Conservation (phyloP, 257 asterid species). For the Perilla frutescens region DNA sequence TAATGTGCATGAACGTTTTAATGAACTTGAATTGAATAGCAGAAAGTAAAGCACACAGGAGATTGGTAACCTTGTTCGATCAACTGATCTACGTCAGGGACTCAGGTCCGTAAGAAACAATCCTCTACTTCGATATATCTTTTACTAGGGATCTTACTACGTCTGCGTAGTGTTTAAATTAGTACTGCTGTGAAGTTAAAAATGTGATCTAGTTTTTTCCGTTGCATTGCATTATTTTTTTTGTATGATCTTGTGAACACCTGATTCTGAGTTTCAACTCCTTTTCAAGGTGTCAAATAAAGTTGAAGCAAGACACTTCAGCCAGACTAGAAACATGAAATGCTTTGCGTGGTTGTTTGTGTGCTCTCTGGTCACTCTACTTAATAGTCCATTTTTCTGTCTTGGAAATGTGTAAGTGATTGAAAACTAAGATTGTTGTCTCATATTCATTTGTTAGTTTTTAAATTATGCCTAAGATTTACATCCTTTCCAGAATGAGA, state of each 20-base stretch:
- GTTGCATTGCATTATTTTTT: neutral
- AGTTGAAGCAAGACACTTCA: constrained; percentile 25
- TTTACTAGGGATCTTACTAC: too few species aligned
- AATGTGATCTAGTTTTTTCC: too few species aligned
- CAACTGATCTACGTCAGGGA: too few species aligned
- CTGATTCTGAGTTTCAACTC: constrained; percentile 15
- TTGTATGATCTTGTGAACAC: constrained; percentile 13
- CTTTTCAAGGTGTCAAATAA: constrained; percentile 26
- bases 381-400: constrained; percentile 16
- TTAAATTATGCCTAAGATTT: neutral
- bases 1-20: too few species aligned
- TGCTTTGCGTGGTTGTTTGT: constrained; percentile 29
- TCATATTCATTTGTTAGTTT: constrained; percentile 5
- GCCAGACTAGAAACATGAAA: constrained; percentile 36
- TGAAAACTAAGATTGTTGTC: constrained; percentile 2
- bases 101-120: too few species aligned
- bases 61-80: too few species aligned
- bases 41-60: too few species aligned
- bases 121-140: too few species aligned
- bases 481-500: neutral
- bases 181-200: too few species aligned
- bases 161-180: too few species aligned
- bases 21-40: too few species aligned
- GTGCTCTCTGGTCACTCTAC: constrained; percentile 35
- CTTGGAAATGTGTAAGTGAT: constrained; percentile 49